Evolutionary conservation across 2,329 filamentous ascomycete genomes (phyloP).

Genomic region (Diaporthe vexans): DNA sequence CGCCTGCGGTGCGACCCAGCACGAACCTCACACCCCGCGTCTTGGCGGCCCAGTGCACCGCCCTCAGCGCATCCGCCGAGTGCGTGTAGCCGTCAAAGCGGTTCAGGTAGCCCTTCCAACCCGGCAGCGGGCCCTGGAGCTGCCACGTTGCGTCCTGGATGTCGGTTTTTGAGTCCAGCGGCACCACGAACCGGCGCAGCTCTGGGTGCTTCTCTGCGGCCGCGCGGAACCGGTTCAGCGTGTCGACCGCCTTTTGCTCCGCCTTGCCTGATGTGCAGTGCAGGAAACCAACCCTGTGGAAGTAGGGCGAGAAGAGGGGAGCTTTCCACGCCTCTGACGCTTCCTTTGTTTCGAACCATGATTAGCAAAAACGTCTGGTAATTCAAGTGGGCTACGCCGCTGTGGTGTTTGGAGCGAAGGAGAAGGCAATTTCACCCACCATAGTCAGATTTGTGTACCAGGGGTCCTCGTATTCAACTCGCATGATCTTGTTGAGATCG

Average conservation of each 20-base stretch:
- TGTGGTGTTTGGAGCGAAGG: slow-evolving; percentile 57
- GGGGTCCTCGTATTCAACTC: slow-evolving; percentile 70
- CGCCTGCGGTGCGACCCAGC: slow-evolving; percentile 30
- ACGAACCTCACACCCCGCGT: slow-evolving; percentile 11
- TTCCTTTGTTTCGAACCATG: slow-evolving; percentile 47
- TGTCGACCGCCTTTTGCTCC: slow-evolving; percentile 21
- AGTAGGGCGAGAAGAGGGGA: slow-evolving; percentile 67
- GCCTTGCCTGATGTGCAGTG: slow-evolving; percentile 42
- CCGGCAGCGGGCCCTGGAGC: slow-evolving; percentile 61
- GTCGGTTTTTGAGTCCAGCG: slow-evolving; percentile 46
- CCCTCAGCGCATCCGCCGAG: slow-evolving; percentile 64
- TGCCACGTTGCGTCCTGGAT: slow-evolving; percentile 62
- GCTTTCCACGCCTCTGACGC: slow-evolving; percentile 67
- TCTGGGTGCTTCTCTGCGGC: slow-evolving; percentile 13
- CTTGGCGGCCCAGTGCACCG: slow-evolving; percentile 58
- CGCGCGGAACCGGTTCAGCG: slow-evolving; percentile 26
- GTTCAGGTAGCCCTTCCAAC: slow-evolving; percentile 73
- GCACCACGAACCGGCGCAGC: slow-evolving; percentile 15
- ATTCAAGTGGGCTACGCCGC: slow-evolving; percentile 39
- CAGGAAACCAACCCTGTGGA: slow-evolving; percentile 61
- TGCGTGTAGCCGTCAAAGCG: slow-evolving; percentile 70
- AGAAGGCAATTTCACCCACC: not conserved
- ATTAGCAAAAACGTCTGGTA: not conserved
- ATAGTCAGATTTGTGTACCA: slow-evolving; percentile 67
- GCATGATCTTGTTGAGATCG: slow-evolving; percentile 73